phyloP scores from a whole-genome alignment of 768 basidiomycete genomes.

The Daedaleopsis sinensis region DNA sequence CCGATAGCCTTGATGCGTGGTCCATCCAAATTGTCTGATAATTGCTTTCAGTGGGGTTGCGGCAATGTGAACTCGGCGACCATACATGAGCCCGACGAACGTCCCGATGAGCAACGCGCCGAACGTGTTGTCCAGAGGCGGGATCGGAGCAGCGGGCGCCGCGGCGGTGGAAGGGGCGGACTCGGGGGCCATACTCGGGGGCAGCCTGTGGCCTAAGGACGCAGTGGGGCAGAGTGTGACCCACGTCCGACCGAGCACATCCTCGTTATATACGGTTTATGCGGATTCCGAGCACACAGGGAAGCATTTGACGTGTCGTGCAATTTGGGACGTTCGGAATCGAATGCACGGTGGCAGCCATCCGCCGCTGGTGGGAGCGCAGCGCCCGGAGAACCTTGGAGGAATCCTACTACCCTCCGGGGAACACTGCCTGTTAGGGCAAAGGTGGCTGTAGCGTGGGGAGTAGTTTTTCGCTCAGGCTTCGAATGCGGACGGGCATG shows the following conservation, averaged over 20 bases:
- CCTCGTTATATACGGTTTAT: too few species aligned
- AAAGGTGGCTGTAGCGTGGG: not conserved
- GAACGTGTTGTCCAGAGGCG: slow-evolving; percentile 9
- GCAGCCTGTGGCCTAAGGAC: not conserved
- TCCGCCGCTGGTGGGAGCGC: not conserved
- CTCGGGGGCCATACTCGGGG: not conserved
- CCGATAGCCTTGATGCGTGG: slow-evolving; percentile 7
- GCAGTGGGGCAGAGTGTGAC: not conserved
- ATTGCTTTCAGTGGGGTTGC: too few species aligned
- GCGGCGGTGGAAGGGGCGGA: too few species aligned
- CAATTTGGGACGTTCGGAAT: too few species aligned
- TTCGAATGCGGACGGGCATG: too few species aligned
- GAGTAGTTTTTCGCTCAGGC: not conserved
- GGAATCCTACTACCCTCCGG: not conserved
- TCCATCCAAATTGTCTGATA: slow-evolving; percentile 16
- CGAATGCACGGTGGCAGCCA: not conserved
- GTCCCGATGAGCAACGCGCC: slow-evolving; percentile 16
- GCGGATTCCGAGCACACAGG: too few species aligned
- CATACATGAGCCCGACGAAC: slow-evolving; percentile 13
- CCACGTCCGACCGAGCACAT: not conserved
- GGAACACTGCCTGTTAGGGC: not conserved
- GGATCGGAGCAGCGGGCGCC: not conserved
- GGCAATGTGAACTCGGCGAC: too few species aligned
- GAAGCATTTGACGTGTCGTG: too few species aligned
- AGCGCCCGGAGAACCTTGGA: not conserved